phyloP scores from a whole-genome alignment of 2,329 filamentous ascomycete species.

The Fusarium compactum region DNA sequence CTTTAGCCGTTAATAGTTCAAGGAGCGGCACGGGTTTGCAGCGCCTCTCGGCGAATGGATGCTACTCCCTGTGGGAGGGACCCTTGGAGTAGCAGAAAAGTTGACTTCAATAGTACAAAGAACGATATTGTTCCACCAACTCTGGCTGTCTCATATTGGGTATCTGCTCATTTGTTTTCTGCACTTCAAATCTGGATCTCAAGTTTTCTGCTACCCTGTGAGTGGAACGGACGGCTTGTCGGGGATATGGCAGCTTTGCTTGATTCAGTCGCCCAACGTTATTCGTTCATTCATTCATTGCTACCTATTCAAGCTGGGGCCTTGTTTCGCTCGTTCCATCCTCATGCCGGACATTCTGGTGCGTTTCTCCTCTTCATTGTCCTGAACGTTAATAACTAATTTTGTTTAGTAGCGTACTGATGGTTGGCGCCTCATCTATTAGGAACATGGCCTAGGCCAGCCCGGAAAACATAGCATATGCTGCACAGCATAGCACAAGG shows the following conservation, averaged over 20 bases:
- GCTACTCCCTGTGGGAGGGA: constrained; percentile 43
- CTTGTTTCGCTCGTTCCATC: constrained; percentile 17
- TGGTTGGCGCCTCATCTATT: constrained; percentile 40
- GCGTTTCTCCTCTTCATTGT: neutral
- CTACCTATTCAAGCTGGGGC: constrained; percentile 9
- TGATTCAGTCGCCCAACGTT: constrained; percentile 4
- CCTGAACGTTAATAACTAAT: constrained; percentile 24
- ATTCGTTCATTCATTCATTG: neutral
- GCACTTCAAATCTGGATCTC: neutral
- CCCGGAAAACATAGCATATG: constrained; percentile 18
- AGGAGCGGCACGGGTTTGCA: constrained; percentile 31
- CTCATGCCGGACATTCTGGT: constrained; percentile 11
- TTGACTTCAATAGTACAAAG: neutral
- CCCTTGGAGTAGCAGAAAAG: neutral
- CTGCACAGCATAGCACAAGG: constrained; percentile 22
- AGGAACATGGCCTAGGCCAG: constrained; percentile 24
- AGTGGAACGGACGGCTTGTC: constrained; percentile 22
- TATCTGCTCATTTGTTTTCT: neutral
- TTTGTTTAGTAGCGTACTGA: constrained; percentile 25
- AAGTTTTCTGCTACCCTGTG: neutral
- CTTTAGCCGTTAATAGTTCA: constrained; percentile 30
- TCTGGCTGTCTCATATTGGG: too few species aligned
- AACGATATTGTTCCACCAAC: neutral
- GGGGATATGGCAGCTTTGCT: constrained; percentile 19
- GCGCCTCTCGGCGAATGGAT: constrained; percentile 38